Evolutionary conservation across 306 rosid species (phyloP).

Genomic region (Hylodesmum podocarpum): DNA sequence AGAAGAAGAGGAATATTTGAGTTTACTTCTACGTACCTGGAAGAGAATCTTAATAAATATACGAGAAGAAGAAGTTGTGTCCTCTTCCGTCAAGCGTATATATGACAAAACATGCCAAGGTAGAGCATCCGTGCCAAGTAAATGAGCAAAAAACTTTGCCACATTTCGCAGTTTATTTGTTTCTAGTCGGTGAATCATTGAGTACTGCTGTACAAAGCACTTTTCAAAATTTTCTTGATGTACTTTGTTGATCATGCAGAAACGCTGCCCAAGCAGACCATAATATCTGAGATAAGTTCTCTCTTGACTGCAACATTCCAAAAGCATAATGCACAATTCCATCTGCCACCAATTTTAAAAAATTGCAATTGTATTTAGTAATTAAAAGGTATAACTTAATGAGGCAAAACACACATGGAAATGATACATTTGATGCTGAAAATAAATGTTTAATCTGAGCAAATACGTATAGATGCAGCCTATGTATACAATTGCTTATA

Average conservation of each 20-base stretch:
- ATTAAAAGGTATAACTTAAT: background rate
- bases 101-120: conserved; percentile 89
- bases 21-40: conserved; percentile 55
- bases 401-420: background rate
- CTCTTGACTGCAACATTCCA: conserved; percentile 96
- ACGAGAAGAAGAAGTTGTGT: conserved; percentile 87
- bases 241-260: conserved; percentile 86
- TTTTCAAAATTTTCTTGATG: conserved; percentile 90
- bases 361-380: background rate
- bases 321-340: conserved; percentile 77
- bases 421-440: background rate
- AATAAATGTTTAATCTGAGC: background rate
- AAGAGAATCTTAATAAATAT: conserved; percentile 87
- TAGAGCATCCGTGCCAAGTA: conserved; percentile 85
- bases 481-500: background rate
- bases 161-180: conserved; percentile 82
- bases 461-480: background rate
- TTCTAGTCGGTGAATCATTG: conserved; percentile 87
- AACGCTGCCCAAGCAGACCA: conserved; percentile 90
- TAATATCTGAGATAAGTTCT: conserved; percentile 82
- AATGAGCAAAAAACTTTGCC: conserved; percentile 83
- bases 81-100: conserved; percentile 86
- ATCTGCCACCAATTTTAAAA: conserved; percentile 50
- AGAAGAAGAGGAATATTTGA: background rate
- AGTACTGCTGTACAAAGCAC: conserved; percentile 91